Evolutionary conservation across 2,329 filamentous ascomycete genomes (phyloP).

Genomic region (Aspergillus sp.): DNA sequence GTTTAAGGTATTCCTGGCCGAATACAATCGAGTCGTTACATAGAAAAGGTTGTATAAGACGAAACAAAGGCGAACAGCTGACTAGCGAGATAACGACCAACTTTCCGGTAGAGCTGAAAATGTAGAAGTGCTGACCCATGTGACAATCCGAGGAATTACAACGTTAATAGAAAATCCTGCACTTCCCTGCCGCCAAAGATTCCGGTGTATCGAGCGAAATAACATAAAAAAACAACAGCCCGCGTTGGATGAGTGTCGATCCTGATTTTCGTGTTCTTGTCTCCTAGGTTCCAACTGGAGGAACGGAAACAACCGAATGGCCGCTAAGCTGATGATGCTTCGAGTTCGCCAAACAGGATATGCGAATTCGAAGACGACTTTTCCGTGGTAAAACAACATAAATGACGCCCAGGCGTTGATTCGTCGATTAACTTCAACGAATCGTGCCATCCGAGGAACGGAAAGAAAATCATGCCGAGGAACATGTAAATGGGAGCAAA

Average conservation of each 20-base stretch:
- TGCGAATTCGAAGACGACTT: slow-evolving; percentile 36
- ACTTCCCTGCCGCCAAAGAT: slow-evolving; percentile 44
- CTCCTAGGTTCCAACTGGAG: background rate
- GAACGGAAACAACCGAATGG: slow-evolving; percentile 27
- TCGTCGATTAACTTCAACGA: slow-evolving; percentile 36
- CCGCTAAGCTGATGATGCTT: slow-evolving; percentile 34
- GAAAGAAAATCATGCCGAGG: slow-evolving; percentile 30
- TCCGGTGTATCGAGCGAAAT: slow-evolving; percentile 40
- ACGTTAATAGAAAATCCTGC: slow-evolving; percentile 37
- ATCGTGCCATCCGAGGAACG: slow-evolving; percentile 20
- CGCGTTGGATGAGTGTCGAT: slow-evolving; percentile 36
- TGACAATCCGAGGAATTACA: slow-evolving; percentile 48
- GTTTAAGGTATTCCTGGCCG: slow-evolving; percentile 28
- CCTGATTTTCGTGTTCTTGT: slow-evolving; percentile 6
- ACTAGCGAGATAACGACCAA: slow-evolving; percentile 42
- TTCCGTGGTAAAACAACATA: slow-evolving; percentile 32
- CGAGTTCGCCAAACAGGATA: slow-evolving; percentile 36
- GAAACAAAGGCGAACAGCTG: slow-evolving; percentile 41
- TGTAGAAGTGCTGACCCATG: slow-evolving; percentile 42
- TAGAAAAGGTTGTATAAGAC: slow-evolving; percentile 35
- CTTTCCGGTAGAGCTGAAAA: slow-evolving; percentile 36
- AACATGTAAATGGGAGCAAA: slow-evolving; percentile 29
- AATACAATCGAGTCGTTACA: slow-evolving; percentile 46
- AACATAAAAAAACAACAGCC: slow-evolving; percentile 40
- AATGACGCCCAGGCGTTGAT: slow-evolving; percentile 37